These are phyloP conservation scores for Irpex sp. DNA, from an alignment of 1,284 basidiomycete genomes.

Conservation along the genomic window DNA sequence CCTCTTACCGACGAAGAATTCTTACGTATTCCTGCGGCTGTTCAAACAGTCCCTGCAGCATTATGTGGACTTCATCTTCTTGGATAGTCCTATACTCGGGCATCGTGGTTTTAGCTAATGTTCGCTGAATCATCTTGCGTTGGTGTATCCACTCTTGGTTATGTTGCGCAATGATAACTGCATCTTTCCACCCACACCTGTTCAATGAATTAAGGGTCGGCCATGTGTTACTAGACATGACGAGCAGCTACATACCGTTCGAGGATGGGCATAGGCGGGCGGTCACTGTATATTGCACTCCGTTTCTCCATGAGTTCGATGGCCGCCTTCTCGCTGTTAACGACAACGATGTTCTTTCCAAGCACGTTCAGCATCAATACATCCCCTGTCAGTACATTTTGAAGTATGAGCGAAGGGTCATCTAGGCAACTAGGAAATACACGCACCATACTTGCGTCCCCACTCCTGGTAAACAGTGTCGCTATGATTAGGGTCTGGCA, in stretches of 20 bases:
- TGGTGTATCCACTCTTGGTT: neutral
- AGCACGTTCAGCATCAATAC: neutral
- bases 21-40: neutral
- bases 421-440: neutral
- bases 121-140: neutral
- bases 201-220: neutral
- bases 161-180: neutral
- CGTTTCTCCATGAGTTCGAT: conserved; percentile 27
- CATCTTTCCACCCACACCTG: neutral
- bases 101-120: neutral
- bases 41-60: neutral
- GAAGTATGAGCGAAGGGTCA: neutral
- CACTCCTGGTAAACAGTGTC: neutral
- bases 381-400: neutral
- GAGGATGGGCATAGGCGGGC: neutral
- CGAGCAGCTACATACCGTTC: neutral
- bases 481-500: neutral
- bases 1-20: neutral
- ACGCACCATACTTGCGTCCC: neutral
- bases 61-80: neutral
- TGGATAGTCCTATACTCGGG: neutral
- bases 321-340: conserved; percentile 12
- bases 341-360: conserved; percentile 12
- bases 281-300: conserved; percentile 20
- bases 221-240: neutral